These are phyloP conservation scores for Podaxis rugospora DNA, from an alignment of 768 basidiomycete genomes.

Conservation along the genomic window DNA sequence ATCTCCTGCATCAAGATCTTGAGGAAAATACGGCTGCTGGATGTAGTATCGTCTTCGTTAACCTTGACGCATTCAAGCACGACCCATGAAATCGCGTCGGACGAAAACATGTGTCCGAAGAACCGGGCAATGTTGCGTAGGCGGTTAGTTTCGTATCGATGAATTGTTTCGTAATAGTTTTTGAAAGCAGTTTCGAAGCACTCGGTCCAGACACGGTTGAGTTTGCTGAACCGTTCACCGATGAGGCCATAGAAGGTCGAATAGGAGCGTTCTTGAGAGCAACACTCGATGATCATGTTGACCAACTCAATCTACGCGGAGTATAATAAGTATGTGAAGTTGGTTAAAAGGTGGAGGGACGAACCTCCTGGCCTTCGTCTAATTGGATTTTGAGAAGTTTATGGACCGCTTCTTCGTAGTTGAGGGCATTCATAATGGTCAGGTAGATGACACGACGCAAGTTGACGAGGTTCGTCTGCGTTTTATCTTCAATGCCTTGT, in stretches of 20 bases:
- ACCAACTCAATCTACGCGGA: slow-evolving; percentile 78
- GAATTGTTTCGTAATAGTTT: slow-evolving; percentile 93
- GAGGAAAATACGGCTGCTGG: slow-evolving; percentile 92
- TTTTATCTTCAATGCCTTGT: slow-evolving; percentile 90
- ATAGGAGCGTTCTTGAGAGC: slow-evolving; percentile 98
- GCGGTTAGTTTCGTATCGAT: slow-evolving; percentile 98
- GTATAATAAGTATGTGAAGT: not conserved
- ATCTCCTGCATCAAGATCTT: slow-evolving; percentile 97
- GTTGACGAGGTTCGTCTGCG: slow-evolving; percentile 94
- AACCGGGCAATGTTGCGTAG: slow-evolving; percentile 95
- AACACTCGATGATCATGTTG: slow-evolving; percentile 99
- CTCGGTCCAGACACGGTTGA: slow-evolving; percentile 94
- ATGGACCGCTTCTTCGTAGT: slow-evolving; percentile 98
- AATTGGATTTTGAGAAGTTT: slow-evolving; percentile 93
- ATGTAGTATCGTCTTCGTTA: slow-evolving; percentile 97
- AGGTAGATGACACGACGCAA: slow-evolving; percentile 91
- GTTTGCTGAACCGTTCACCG: slow-evolving; percentile 94
- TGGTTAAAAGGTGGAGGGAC: slow-evolving; percentile 5
- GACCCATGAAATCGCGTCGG: slow-evolving; percentile 88
- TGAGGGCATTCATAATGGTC: slow-evolving; percentile 98
- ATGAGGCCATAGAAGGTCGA: slow-evolving; percentile 96
- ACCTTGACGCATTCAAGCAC: slow-evolving; percentile 82
- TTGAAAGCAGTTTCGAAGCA: slow-evolving; percentile 82
- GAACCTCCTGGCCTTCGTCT: slow-evolving; percentile 90
- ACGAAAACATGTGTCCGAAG: slow-evolving; percentile 88